Conservation (phyloP, 345 rosid genomes). For the Heritiera fomes region DNA sequence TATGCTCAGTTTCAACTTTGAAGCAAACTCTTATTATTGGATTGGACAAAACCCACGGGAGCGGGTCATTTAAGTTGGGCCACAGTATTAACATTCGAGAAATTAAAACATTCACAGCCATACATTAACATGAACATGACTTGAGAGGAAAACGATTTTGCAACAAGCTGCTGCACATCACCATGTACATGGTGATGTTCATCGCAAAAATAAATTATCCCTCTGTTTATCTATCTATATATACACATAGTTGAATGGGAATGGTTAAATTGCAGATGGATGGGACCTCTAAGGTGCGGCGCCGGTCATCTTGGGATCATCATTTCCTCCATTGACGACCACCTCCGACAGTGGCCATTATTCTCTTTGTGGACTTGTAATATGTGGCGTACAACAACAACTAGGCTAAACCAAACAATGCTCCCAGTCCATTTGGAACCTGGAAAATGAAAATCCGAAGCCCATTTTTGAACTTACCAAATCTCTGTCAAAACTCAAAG, state of each 20-base stretch:
- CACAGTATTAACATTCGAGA: not conserved
- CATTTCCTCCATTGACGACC: constrained; percentile 21
- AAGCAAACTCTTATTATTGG: not conserved
- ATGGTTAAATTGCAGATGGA: not conserved
- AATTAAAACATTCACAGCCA: not conserved
- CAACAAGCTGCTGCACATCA: not conserved
- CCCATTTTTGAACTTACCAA: not conserved
- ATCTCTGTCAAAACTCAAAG: not conserved
- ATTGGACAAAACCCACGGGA: not conserved
- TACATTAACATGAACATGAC: not conserved
- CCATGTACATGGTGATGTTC: not conserved
- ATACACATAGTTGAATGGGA: not conserved
- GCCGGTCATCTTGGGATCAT: not conserved
- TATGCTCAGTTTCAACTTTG: not conserved
- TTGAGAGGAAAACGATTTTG: not conserved
- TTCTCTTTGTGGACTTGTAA: constrained; percentile 59
- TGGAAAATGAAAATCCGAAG: constrained; percentile 19
- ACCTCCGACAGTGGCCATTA: constrained; percentile 45
- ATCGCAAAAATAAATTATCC: not conserved
- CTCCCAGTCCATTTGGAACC: constrained; percentile 79
- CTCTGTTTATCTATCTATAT: too few species aligned
- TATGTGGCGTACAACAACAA: constrained; percentile 56
- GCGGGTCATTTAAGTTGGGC: not conserved
- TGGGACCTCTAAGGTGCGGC: not conserved
- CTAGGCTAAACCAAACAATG: constrained; percentile 56